Conservation (phyloP, 495 filamentous ascomycete species). For the Neurospora tetraspora region DNA sequence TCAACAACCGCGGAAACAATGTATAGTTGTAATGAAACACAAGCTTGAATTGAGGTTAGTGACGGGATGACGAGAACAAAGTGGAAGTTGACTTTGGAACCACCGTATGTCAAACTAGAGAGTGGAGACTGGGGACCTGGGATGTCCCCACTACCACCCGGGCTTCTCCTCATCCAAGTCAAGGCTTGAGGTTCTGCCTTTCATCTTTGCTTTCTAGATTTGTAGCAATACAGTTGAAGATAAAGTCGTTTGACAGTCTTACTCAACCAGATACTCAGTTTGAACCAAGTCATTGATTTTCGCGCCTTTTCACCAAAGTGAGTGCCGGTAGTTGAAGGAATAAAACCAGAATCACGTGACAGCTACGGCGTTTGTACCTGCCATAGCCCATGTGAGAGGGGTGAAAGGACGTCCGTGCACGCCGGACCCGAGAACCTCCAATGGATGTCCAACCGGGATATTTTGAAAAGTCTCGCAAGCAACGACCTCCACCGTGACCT, state of each 20-base stretch:
- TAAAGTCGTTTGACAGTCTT: too few species aligned
- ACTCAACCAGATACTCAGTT: too few species aligned
- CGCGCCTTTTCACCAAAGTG: not conserved
- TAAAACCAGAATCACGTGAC: not conserved
- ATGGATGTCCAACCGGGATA: slow-evolving; percentile 12
- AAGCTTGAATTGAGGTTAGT: not conserved
- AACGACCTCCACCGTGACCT: slow-evolving; percentile 23
- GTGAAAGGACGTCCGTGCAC: not conserved
- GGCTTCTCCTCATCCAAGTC: not conserved
- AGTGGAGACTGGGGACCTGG: not conserved
- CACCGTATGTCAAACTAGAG: not conserved
- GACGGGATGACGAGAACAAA: not conserved
- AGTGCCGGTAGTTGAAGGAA: not conserved
- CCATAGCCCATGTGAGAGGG: not conserved
- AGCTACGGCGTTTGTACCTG: not conserved
- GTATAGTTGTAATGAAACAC: not conserved
- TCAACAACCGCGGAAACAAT: not conserved
- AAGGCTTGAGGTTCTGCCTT: not conserved
- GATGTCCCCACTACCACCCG: not conserved
- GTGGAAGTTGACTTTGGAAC: not conserved
- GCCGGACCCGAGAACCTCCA: slow-evolving; percentile 8
- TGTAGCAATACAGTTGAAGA: not conserved
- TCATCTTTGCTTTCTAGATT: not conserved
- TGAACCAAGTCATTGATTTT: too few species aligned
- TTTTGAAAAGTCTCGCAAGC: slow-evolving; percentile 30